phyloP scores from a whole-genome alignment of 1,284 basidiomycete genomes.

The Rhodotorula sp. region DNA sequence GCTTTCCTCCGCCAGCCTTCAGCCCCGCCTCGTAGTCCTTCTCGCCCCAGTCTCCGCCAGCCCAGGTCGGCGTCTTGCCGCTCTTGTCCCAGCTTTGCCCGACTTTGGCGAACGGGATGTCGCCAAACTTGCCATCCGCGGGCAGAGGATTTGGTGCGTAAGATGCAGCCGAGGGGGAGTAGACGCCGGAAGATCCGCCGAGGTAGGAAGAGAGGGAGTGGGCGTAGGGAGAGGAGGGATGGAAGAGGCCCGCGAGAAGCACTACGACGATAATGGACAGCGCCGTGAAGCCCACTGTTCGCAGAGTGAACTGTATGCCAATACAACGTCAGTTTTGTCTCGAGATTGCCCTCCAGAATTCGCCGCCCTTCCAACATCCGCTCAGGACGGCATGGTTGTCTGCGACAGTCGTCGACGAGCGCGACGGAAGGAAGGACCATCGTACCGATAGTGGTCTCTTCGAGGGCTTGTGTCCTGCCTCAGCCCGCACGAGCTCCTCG shows the following conservation, averaged over 20 bases:
- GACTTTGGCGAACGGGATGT: slow-evolving; percentile 38
- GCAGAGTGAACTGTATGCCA: slow-evolving; percentile 5
- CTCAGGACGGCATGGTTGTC: too few species aligned
- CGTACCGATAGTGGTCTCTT: neutral
- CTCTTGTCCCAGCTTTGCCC: slow-evolving; percentile 14
- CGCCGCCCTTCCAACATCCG: too few species aligned
- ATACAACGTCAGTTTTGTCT: neutral
- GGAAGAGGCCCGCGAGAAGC: slow-evolving; percentile 32
- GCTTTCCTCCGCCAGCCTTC: neutral
- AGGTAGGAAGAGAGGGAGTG: slow-evolving; percentile 7
- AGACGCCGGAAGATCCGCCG: slow-evolving; percentile 9
- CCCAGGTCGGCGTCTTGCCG: slow-evolving; percentile 29
- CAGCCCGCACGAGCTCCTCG: neutral
- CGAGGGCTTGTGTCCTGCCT: neutral
- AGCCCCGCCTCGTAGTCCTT: slow-evolving; percentile 2
- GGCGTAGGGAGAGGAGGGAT: slow-evolving; percentile 22
- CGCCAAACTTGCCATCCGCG: slow-evolving; percentile 24
- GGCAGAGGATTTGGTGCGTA: slow-evolving; percentile 26
- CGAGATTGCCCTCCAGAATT: too few species aligned
- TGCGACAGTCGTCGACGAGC: too few species aligned
- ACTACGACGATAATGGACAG: slow-evolving; percentile 20
- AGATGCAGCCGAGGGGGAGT: neutral
- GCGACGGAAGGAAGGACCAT: neutral
- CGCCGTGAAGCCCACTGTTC: slow-evolving; percentile 24
- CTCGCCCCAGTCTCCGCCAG: slow-evolving; percentile 35